A percentile compares a stretch with the other conserved stretches of the same genome.
Conservation (phyloP, 306 rosid species). For the Carpinus viminea region DNA sequence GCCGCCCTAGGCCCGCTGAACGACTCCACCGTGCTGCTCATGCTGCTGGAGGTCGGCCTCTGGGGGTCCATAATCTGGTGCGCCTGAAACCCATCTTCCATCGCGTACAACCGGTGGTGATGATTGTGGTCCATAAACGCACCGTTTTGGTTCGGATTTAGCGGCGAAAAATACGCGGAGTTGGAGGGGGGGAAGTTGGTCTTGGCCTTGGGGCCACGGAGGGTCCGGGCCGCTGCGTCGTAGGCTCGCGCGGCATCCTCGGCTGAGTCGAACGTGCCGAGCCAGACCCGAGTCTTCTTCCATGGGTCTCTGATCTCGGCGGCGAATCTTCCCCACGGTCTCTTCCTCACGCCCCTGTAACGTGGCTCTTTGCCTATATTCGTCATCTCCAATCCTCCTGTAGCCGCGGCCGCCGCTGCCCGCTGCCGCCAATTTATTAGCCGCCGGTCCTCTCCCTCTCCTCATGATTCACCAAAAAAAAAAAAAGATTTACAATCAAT, state of each 20-base stretch:
- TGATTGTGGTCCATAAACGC: slow-evolving; percentile 37
- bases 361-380: slow-evolving; percentile 46
- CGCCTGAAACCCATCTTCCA: slow-evolving; percentile 35
- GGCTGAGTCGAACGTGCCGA: slow-evolving; percentile 82
- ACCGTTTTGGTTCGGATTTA: slow-evolving; percentile 38
- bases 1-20: slow-evolving; percentile 75
- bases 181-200: slow-evolving; percentile 58
- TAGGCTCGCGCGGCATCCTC: slow-evolving; percentile 86
- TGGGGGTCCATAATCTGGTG: slow-evolving; percentile 44
- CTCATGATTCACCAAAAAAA: slow-evolving; percentile 37
- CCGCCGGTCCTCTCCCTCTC: slow-evolving; percentile 52
- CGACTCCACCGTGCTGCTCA: slow-evolving; percentile 88
- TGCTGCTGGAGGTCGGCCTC: slow-evolving; percentile 74
- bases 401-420: background rate
- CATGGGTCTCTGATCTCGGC: slow-evolving; percentile 94
- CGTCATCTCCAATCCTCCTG: slow-evolving; percentile 40
- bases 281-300: slow-evolving; percentile 83
- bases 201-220: slow-evolving; percentile 84
- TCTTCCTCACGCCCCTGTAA: slow-evolving; percentile 73
- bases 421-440: background rate
- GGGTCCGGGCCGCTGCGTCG: slow-evolving; percentile 65
- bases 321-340: slow-evolving; percentile 91
- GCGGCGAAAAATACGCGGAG: slow-evolving; percentile 26
- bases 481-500: background rate
- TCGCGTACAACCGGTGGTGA: slow-evolving; percentile 41